Evolutionary conservation across 768 basidiomycete genomes (phyloP).

Genomic region (Tephrocybe sp.): DNA sequence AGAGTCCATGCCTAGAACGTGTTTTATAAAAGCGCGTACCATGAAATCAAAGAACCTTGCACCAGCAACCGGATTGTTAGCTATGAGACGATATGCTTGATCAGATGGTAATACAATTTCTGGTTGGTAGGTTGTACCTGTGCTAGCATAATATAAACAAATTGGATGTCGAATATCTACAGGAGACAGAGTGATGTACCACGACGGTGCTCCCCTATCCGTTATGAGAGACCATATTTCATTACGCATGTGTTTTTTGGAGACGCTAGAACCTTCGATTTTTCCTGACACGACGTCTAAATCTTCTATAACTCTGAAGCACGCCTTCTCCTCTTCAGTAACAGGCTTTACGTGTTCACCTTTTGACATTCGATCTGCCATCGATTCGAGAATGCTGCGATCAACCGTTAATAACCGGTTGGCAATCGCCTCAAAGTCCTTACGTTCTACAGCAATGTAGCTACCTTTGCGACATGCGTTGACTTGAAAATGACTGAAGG

Average conservation of each 20-base stretch:
- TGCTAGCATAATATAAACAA: constrained; percentile 29
- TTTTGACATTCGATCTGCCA: too few relatives aligned
- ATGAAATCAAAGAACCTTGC: constrained; percentile 33
- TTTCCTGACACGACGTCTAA: constrained; percentile 32
- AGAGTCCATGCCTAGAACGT: constrained; percentile 20
- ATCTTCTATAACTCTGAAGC: constrained; percentile 30
- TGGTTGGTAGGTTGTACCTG: constrained; percentile 18
- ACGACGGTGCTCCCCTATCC: constrained; percentile 25
- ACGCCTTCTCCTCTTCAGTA: constrained; percentile 31
- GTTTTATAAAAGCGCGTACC: constrained; percentile 22
- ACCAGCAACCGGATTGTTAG: constrained; percentile 24
- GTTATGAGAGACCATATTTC: constrained; percentile 30
- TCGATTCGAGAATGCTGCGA: too few relatives aligned
- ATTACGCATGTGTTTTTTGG: constrained; percentile 27
- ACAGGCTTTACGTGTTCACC: constrained; percentile 8
- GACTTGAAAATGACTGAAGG: constrained; percentile 1
- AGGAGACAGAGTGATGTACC: constrained; percentile 34
- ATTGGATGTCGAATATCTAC: constrained; percentile 29
- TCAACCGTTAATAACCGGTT: too few relatives aligned
- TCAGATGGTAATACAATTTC: not conserved
- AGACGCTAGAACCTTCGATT: constrained; percentile 25
- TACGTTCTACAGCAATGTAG: too few relatives aligned
- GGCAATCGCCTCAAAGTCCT: too few relatives aligned
- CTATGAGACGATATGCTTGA: constrained; percentile 2
- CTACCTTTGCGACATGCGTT: constrained; percentile 4